phyloP scores from a whole-genome alignment of 2,329 filamentous ascomycete genomes.

The Lecanicillium sp. region DNA sequence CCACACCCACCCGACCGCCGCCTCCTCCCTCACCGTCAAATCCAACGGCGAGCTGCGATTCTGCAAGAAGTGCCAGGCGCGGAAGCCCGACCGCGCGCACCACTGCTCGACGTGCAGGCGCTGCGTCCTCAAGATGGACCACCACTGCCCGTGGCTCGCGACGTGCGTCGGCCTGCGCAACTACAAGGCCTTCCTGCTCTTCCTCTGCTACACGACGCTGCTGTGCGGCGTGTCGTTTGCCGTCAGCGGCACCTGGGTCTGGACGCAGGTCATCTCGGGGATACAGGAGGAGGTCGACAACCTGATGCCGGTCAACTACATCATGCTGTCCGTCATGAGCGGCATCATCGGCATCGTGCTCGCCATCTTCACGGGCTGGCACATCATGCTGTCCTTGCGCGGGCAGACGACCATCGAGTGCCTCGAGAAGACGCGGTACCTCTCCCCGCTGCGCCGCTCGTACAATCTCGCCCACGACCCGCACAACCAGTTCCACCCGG shows the following conservation, averaged over 20 bases:
- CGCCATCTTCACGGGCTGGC: conserved; percentile 85
- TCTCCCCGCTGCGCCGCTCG: conserved; percentile 70
- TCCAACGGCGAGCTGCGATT: conserved; percentile 79
- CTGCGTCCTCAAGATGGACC: conserved; percentile 98
- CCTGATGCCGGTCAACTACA: conserved; percentile 82
- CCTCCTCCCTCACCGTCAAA: conserved; percentile 84
- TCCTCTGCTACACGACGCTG: conserved; percentile 80
- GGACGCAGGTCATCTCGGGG: conserved; percentile 66
- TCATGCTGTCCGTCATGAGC: conserved; percentile 77
- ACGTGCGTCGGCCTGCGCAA: conserved; percentile 92
- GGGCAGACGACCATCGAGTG: conserved; percentile 95
- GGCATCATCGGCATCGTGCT: conserved; percentile 90
- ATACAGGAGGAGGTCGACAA: conserved; percentile 65
- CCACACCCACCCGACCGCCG: too few relatives aligned
- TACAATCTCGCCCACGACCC: conserved; percentile 56
- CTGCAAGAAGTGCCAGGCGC: conserved; percentile 95
- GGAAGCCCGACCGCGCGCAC: conserved; percentile 92
- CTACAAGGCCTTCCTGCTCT: conserved; percentile 92
- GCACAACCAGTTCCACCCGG: conserved; percentile 44
- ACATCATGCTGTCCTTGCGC: conserved; percentile 70
- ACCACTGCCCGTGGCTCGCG: conserved; percentile 97
- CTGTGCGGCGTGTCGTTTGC: conserved; percentile 79
- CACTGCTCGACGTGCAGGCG: conserved; percentile 93
- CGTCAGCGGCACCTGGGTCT: conserved; percentile 77
- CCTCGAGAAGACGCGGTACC: conserved; percentile 90